Percentiles rank a stretch among this genome's conserved stretches.
phyloP scores from a whole-genome alignment of 2,329 filamentous ascomycete species.

The Aureobasidium sp. region DNA sequence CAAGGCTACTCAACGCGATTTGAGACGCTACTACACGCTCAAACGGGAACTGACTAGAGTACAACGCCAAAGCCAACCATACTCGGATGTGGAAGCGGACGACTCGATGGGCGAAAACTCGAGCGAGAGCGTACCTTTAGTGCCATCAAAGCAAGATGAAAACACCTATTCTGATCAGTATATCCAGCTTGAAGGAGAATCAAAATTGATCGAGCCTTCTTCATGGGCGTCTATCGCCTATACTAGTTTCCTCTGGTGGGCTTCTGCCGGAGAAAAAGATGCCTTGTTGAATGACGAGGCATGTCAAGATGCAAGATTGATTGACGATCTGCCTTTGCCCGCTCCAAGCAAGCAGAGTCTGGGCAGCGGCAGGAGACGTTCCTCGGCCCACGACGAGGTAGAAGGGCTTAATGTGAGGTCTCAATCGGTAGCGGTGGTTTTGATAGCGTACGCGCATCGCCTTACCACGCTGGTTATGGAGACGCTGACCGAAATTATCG shows the following conservation, averaged over 20 bases:
- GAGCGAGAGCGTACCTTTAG: conserved; percentile 16
- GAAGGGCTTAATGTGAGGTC: conserved; percentile 39
- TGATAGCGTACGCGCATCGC: conserved; percentile 76
- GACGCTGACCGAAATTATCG: conserved; percentile 55
- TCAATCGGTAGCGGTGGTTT: conserved; percentile 57
- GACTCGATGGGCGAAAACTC: conserved; percentile 18
- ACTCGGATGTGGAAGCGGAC: conserved; percentile 22
- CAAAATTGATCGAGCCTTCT: conserved; percentile 46
- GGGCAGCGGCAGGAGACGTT: neutral
- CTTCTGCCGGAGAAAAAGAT: conserved; percentile 68
- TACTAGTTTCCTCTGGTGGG: conserved; percentile 85
- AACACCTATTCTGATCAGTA: conserved; percentile 18
- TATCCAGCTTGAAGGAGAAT: conserved; percentile 21
- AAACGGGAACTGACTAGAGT: conserved; percentile 49
- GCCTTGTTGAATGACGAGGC: conserved; percentile 49
- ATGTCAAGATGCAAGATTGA: conserved; percentile 41
- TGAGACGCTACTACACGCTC: conserved; percentile 69
- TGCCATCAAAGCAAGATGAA: neutral
- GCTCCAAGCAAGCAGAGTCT: neutral
- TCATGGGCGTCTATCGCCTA: conserved; percentile 70
- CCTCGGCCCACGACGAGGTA: conserved; percentile 33
- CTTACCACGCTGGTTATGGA: conserved; percentile 61
- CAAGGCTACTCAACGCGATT: conserved; percentile 84
- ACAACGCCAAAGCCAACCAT: conserved; percentile 31
- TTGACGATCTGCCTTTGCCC: conserved; percentile 33